phyloP scores from a whole-genome alignment of 2,329 filamentous ascomycete species.

The Aspergillus tanneri region DNA sequence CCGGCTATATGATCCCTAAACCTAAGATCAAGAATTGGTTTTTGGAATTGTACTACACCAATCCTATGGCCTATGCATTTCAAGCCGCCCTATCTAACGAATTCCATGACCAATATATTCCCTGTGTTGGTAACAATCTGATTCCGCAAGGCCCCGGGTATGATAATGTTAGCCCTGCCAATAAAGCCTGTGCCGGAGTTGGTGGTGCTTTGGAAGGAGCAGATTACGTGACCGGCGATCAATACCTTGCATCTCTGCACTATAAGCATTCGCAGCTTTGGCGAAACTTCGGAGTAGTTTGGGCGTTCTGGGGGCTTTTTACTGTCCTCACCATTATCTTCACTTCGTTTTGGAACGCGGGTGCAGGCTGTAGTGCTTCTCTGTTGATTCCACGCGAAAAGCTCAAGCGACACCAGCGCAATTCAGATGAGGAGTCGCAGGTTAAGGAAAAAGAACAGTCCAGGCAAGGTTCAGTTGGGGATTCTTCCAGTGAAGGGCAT shows the following conservation, averaged over 20 bases:
- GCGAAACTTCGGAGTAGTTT: conserved; percentile 60
- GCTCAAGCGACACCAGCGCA: conserved; percentile 37
- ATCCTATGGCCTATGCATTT: conserved; percentile 35
- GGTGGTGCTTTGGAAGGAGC: conserved; percentile 53
- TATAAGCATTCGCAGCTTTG: conserved; percentile 54
- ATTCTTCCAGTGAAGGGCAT: conserved; percentile 24
- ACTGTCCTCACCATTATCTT: conserved; percentile 57
- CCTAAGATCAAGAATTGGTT: conserved; percentile 52
- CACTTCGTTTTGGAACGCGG: conserved; percentile 55
- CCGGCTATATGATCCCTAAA: conserved; percentile 43
- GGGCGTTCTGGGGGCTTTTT: conserved; percentile 61
- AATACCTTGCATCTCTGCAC: conserved; percentile 55
- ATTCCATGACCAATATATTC: conserved; percentile 29
- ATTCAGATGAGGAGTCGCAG: conserved; percentile 51
- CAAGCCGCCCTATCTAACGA: conserved; percentile 33
- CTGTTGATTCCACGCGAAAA: conserved; percentile 63
- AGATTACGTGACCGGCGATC: conserved; percentile 53
- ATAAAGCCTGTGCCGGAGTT: conserved; percentile 55
- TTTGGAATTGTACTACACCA: conserved; percentile 36
- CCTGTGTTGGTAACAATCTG: conserved; percentile 31
- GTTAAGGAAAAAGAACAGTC: conserved; percentile 8
- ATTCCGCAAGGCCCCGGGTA: conserved; percentile 31
- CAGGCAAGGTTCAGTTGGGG: conserved; percentile 14
- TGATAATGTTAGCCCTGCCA: conserved; percentile 15
- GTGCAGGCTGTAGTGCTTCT: conserved; percentile 47